Base-by-base conservation (phyloP, 768 basidiomycete species). In the Myochromella boudieri region DNA sequence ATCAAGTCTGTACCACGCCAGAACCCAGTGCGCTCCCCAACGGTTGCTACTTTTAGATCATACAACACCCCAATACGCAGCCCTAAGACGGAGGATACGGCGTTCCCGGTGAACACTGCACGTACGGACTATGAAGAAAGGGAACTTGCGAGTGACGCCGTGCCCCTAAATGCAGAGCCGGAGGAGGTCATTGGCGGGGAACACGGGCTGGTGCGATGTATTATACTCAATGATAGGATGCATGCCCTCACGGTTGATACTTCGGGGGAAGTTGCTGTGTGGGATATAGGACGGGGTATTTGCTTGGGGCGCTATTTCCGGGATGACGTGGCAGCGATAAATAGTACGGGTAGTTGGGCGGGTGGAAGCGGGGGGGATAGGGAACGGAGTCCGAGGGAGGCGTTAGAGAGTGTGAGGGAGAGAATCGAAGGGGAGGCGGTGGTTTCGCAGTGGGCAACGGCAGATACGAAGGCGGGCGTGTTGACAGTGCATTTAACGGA, bases 351-450 rank as follows among this genome's bases (percentile, higher is more conserved):
- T 14, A 80, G 82, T 58, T 62, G 67, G 18, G 60, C 63, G 37
- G 67, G 66, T 41, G 68, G 69, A 39, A 67, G 62, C 43, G 65
- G 53, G n/a, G 52, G 56, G 6, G 77, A 75, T 34, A 65, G 58
- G 43, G 81, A 82, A 43, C 69, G 75, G 39, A 88, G 87, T 57
- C 88, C 90, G 6, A 65, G 87, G 36, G 94, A 95, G 58, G 84
- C 87, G 4, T 69, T 99, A 42, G 95, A 97, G 64, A 77, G 81
- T 32, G 91, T 97, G 15, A 76, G 86, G 48, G 91, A 92, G 59
- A 72, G 90, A 29, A 89, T 98, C n/a, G 97, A 99, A 60, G 95
- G 95, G 22, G 93, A 98, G 62, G 91, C 89, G 0, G 85, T 90
- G 22, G 82, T 91, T 7, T 71, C 82, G 20, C 70, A 84, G 10